A percentile compares a stretch with the other conserved stretches of the same genome.
phyloP scores from a whole-genome alignment of 2,329 filamentous ascomycete genomes.

The Neophaeococcomyces mojaviensis region DNA sequence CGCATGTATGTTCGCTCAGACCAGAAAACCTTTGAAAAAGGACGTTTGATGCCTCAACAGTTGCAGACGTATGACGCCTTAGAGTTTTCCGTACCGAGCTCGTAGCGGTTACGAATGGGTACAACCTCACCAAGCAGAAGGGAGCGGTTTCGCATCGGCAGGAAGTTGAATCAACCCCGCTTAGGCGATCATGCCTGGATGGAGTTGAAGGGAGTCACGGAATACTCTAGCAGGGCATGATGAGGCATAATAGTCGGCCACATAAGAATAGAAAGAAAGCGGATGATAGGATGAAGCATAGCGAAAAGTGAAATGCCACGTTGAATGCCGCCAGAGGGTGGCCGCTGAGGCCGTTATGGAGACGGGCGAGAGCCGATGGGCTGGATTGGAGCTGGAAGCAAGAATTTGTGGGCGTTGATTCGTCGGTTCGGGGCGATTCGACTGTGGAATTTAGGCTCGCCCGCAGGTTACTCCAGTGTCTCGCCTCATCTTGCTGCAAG shows the following conservation, averaged over 20 bases:
- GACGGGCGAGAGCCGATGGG: not conserved
- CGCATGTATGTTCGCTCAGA: not conserved
- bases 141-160: not conserved
- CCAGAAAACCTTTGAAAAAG: not conserved
- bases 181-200: not conserved
- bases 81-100: not conserved
- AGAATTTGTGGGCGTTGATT: not conserved
- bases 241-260: conserved; percentile 9
- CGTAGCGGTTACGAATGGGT: not conserved
- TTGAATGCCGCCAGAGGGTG: conserved; percentile 1
- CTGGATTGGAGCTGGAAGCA: not conserved
- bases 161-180: not conserved
- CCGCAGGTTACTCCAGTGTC: not conserved
- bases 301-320: conserved; percentile 1
- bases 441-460: not conserved
- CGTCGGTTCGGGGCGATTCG: conserved; percentile 9
- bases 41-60: not conserved
- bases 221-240: not conserved
- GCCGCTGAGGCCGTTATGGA: not conserved
- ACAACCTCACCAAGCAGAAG: not conserved
- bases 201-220: not conserved
- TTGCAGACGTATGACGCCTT: not conserved
- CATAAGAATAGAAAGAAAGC: not conserved
- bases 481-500: conserved; percentile 7
- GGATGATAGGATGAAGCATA: conserved; percentile 1